phyloP scores from a whole-genome alignment of 2,329 filamentous ascomycete species.

The Graphium sp. region DNA sequence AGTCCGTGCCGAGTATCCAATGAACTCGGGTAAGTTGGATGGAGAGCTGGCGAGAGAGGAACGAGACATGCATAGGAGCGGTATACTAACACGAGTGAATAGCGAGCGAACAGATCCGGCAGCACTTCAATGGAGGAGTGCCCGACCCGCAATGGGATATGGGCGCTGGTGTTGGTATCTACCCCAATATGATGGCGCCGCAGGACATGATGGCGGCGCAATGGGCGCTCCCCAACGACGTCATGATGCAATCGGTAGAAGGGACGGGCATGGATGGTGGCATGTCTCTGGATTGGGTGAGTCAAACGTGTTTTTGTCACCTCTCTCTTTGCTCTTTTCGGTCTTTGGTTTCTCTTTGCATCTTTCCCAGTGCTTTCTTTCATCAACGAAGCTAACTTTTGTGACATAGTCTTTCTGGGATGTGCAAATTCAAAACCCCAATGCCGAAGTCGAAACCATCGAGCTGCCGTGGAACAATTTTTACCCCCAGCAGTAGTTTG shows the following conservation, averaged over 20 bases:
- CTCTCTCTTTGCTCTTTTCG: neutral
- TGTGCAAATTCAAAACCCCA: constrained; percentile 10
- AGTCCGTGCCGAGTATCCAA: neutral
- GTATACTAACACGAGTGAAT: neutral
- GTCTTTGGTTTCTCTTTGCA: neutral
- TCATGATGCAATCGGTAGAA: neutral
- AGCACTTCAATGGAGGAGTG: too few relatives aligned
- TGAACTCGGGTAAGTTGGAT: neutral
- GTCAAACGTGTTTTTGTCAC: neutral
- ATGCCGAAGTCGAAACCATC: constrained; percentile 7
- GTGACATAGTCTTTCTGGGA: constrained; percentile 9
- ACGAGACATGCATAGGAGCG: neutral
- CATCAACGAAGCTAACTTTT: neutral
- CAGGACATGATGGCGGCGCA: neutral
- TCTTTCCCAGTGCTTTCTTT: neutral
- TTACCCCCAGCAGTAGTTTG: constrained; percentile 4
- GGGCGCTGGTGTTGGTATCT: too few relatives aligned
- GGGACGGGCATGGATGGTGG: neutral
- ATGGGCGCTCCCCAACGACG: neutral
- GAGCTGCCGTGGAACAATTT: constrained; percentile 12
- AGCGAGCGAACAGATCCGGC: too few relatives aligned
- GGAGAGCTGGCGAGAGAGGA: too few relatives aligned
- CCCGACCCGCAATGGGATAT: neutral
- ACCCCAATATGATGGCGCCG: neutral
- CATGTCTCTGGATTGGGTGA: too few relatives aligned